Conservation (phyloP, 192 early-diverging fungal genomes). For the Gryganskiella cystojenkinii region DNA sequence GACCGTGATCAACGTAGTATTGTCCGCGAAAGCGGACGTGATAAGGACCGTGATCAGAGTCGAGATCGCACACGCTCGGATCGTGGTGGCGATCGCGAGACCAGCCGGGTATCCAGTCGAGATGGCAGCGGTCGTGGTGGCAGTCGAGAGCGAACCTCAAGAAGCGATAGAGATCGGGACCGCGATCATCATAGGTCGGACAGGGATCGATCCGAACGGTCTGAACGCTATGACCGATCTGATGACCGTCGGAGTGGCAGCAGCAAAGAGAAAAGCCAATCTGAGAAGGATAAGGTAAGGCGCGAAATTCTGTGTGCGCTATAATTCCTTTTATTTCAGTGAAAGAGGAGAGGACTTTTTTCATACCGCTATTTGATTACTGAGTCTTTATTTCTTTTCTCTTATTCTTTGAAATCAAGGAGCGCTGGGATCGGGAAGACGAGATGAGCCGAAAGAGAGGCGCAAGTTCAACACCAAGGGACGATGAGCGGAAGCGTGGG, state of each 20-base stretch:
- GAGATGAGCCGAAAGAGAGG: constrained; percentile 43
- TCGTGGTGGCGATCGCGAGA: constrained; percentile 20
- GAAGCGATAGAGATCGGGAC: constrained; percentile 33
- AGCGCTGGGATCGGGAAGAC: constrained; percentile 51
- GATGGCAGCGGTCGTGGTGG: constrained; percentile 31
- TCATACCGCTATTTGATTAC: neutral
- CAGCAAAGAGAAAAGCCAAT: constrained; percentile 24
- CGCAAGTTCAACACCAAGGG: constrained; percentile 27
- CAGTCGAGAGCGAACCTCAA: constrained; percentile 39
- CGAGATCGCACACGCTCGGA: constrained; percentile 16
- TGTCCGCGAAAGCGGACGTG: constrained; percentile 8
- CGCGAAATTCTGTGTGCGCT: neutral
- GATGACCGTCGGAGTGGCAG: constrained; percentile 21
- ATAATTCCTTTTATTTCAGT: neutral
- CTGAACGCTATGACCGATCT: constrained; percentile 16
- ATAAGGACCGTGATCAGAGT: constrained; percentile 7
- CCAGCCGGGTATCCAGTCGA: constrained; percentile 30
- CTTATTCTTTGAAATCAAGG: constrained; percentile 17
- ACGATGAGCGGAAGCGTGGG: constrained; percentile 47
- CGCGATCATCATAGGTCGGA: constrained; percentile 37
- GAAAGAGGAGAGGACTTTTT: neutral
- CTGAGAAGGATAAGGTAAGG: constrained; percentile 52
- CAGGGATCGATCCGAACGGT: constrained; percentile 27
- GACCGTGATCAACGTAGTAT: constrained; percentile 33
- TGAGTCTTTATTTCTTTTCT: neutral